A percentile compares a stretch with the other conserved stretches of the same genome.
Conservation (phyloP, 2,329 filamentous ascomycete species). For the Acrocalymma vagum region DNA sequence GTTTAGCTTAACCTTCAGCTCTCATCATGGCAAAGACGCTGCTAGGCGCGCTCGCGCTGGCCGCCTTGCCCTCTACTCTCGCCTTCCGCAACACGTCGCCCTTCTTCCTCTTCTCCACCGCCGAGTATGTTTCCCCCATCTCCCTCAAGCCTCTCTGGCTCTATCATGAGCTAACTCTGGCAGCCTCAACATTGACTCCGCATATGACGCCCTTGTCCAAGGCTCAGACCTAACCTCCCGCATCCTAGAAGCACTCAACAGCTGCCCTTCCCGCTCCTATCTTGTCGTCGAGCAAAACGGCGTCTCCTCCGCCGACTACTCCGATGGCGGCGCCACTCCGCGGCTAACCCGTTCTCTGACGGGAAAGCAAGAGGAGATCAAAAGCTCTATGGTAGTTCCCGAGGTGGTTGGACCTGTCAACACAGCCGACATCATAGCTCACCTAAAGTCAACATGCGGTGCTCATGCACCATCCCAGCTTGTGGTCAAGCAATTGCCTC, state of each 20-base stretch:
- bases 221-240: slow-evolving; percentile 53
- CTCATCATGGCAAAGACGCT: slow-evolving; percentile 54
- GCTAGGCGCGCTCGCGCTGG: slow-evolving; percentile 58
- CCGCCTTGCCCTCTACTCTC: slow-evolving; percentile 64
- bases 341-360: slow-evolving; percentile 62
- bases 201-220: slow-evolving; percentile 48
- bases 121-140: slow-evolving; percentile 67
- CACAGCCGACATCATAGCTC: slow-evolving; percentile 48
- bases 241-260: slow-evolving; percentile 60
- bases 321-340: slow-evolving; percentile 59
- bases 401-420: slow-evolving; percentile 63
- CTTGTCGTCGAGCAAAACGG: slow-evolving; percentile 81
- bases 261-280: slow-evolving; percentile 79
- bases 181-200: slow-evolving; percentile 38
- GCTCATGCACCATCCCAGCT: slow-evolving; percentile 46
- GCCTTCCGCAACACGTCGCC: slow-evolving; percentile 90
- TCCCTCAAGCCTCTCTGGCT: slow-evolving; percentile 12
- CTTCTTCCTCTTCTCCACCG: slow-evolving; percentile 86
- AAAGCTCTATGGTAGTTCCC: slow-evolving; percentile 61
- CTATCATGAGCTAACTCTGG: slow-evolving; percentile 33
- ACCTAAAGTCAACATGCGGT: slow-evolving; percentile 59
- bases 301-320: slow-evolving; percentile 74
- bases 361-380: slow-evolving; percentile 59
- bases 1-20: too few species aligned
- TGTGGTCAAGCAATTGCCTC: slow-evolving; percentile 15